Percentiles rank a stretch among this genome's conserved stretches.
Evolutionary conservation across 371 early-diverging fungal genomes (phyloP).

Genomic region (Rhizomucor miehei): DNA sequence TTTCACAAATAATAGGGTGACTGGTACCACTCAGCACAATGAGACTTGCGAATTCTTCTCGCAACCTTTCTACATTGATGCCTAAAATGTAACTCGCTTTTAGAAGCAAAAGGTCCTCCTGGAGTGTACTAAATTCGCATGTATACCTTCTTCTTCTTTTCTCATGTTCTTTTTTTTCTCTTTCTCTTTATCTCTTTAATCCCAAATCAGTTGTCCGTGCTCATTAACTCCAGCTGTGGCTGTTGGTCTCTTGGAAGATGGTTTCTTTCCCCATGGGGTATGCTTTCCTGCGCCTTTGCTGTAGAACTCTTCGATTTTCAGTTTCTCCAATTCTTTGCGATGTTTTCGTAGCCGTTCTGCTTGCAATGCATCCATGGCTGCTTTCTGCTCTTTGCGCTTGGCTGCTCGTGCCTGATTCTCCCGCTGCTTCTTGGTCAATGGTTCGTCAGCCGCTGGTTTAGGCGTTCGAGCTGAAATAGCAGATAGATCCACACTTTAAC

Average conservation of each 20-base stretch:
- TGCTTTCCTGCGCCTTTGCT: constrained; percentile 39
- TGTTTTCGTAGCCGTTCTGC: constrained; percentile 49
- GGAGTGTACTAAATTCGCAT: background rate
- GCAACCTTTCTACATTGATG: constrained; percentile 46
- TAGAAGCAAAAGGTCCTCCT: background rate
- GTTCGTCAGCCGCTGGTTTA: constrained; percentile 8
- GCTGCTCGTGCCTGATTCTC: constrained; percentile 44
- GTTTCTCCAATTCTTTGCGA: constrained; percentile 35
- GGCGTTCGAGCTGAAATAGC: background rate
- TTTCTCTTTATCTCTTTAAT: constrained; percentile 12
- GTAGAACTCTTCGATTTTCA: constrained; percentile 39
- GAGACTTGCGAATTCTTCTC: constrained; percentile 42
- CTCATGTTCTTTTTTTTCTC: constrained; percentile 11
- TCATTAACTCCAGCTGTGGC: constrained; percentile 21
- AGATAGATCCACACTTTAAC: background rate
- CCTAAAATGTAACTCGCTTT: constrained; percentile 2
- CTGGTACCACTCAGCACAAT: constrained; percentile 36
- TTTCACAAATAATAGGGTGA: constrained; percentile 12
- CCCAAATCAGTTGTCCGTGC: constrained; percentile 44
- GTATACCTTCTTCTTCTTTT: constrained; percentile 1
- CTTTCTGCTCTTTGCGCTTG: constrained; percentile 44
- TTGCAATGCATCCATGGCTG: constrained; percentile 36
- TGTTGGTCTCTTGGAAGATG: constrained; percentile 22
- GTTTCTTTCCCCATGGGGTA: constrained; percentile 29
- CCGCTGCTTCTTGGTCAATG: constrained; percentile 53